phyloP scores from a whole-genome alignment of 2,329 filamentous ascomycete species.

The Colletotrichum plurivorum region DNA sequence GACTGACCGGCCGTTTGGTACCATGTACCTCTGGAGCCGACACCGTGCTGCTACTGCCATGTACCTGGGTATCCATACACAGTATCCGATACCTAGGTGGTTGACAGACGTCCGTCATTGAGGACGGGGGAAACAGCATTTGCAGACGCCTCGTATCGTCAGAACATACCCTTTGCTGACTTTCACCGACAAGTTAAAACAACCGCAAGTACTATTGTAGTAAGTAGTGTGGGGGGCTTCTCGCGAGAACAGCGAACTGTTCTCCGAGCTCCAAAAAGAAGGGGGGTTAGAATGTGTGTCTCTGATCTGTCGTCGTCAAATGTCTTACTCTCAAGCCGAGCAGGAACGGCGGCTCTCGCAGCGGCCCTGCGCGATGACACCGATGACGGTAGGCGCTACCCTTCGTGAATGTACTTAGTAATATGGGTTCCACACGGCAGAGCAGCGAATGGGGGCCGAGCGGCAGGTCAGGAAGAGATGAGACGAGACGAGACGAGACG shows the following conservation, averaged over 20 bases:
- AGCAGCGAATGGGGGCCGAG: not conserved
- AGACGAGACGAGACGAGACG: conserved; percentile 8
- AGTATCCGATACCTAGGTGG: too few relatives aligned
- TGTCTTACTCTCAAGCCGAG: conserved; percentile 25
- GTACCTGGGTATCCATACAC: too few relatives aligned
- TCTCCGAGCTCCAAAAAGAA: not conserved
- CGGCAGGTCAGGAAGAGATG: conserved; percentile 17
- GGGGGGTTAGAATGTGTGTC: not conserved
- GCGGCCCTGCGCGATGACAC: conserved; percentile 13
- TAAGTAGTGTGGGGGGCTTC: conserved; percentile 1
- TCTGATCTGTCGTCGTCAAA: conserved; percentile 13
- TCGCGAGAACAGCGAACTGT: conserved; percentile 15
- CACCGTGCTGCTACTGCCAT: too few relatives aligned
- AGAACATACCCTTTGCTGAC: too few relatives aligned
- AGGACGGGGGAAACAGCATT: too few relatives aligned
- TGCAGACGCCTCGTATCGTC: too few relatives aligned
- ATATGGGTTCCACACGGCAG: conserved; percentile 5
- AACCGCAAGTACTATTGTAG: too few relatives aligned
- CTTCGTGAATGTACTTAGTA: too few relatives aligned
- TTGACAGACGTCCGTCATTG: too few relatives aligned
- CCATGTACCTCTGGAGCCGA: too few relatives aligned
- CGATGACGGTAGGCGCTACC: not conserved
- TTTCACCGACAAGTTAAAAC: too few relatives aligned
- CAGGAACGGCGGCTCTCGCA: conserved; percentile 29
- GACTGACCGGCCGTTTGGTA: too few relatives aligned